phyloP scores from a whole-genome alignment of 805 yeast genomes.

The Myxozyma geophila region DNA sequence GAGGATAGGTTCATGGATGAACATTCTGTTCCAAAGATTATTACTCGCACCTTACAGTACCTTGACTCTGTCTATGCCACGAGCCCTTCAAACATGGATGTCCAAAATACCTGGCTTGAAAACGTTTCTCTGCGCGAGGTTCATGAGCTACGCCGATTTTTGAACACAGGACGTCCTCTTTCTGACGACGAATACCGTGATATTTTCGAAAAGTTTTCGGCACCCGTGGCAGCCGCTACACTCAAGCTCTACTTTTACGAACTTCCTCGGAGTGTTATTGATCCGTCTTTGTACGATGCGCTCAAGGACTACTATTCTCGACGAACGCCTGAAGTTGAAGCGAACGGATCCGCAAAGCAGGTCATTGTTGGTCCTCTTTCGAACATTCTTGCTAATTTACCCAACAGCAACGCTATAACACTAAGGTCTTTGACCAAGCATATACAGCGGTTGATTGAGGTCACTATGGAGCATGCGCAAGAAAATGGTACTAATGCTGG shows the following conservation, averaged over 20 bases:
- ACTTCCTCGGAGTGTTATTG: conserved; percentile 75
- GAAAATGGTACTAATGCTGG: conserved; percentile 44
- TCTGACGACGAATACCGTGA: conserved; percentile 37
- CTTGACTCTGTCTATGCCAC: conserved; percentile 72
- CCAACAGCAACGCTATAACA: conserved; percentile 75
- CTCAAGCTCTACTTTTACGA: conserved; percentile 76
- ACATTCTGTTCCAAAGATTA: conserved; percentile 73
- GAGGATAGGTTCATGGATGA: conserved; percentile 65
- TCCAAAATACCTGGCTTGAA: conserved; percentile 70
- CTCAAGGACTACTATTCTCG: conserved; percentile 67
- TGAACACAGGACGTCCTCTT: conserved; percentile 48
- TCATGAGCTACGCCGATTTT: conserved; percentile 62
- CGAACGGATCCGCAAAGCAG: conserved; percentile 20
- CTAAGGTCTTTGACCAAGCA: conserved; percentile 81
- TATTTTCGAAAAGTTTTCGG: conserved; percentile 48
- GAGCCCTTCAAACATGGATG: conserved; percentile 66
- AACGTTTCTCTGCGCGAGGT: conserved; percentile 65
- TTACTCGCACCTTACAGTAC: conserved; percentile 64
- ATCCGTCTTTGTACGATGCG: conserved; percentile 66
- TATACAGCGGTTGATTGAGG: conserved; percentile 63
- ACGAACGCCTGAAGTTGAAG: conserved; percentile 48
- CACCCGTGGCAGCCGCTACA: conserved; percentile 67
- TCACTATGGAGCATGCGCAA: conserved; percentile 34
- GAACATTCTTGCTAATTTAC: conserved; percentile 67
- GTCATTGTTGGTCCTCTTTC: conserved; percentile 42